These are phyloP conservation scores for Lactarius vividus DNA, from an alignment of 768 basidiomycete genomes.

Conservation along the genomic window DNA sequence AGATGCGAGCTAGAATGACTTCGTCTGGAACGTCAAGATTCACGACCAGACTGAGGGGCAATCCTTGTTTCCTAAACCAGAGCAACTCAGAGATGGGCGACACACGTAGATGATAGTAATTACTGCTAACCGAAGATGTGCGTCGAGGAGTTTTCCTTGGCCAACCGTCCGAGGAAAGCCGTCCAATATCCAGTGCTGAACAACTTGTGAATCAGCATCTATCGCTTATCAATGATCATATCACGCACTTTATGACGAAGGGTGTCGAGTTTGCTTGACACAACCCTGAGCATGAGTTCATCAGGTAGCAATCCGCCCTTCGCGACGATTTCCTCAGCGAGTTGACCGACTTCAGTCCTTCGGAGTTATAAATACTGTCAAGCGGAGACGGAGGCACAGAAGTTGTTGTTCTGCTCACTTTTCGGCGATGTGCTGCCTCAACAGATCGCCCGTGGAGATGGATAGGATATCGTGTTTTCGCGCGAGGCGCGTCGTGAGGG, in stretches of 20 bases:
- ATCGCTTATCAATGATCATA: not conserved
- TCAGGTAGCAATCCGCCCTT: constrained; percentile 75
- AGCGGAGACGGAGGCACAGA: not conserved
- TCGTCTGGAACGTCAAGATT: constrained; percentile 88
- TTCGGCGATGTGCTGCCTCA: constrained; percentile 80
- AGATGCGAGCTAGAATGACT: constrained; percentile 80
- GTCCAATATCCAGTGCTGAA: constrained; percentile 87
- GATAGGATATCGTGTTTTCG: constrained; percentile 77
- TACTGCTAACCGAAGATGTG: constrained; percentile 59
- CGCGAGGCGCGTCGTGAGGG: constrained; percentile 69
- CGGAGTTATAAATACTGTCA: not conserved
- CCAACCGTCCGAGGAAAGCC: constrained; percentile 88
- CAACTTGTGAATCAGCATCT: constrained; percentile 5
- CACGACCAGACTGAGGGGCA: constrained; percentile 74
- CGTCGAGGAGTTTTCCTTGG: constrained; percentile 80
- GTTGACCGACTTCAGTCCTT: constrained; percentile 66
- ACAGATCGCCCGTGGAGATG: constrained; percentile 80
- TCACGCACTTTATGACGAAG: constrained; percentile 60
- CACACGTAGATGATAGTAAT: not conserved
- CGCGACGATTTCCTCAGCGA: constrained; percentile 78
- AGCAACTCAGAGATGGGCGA: not conserved
- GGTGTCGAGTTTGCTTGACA: constrained; percentile 66
- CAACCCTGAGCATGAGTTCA: constrained; percentile 73
- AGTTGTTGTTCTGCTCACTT: constrained; percentile 37
- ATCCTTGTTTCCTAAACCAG: constrained; percentile 51